Evolutionary conservation across 2,329 filamentous ascomycete genomes (phyloP).

Genomic region (Colletotrichum eremochloae): DNA sequence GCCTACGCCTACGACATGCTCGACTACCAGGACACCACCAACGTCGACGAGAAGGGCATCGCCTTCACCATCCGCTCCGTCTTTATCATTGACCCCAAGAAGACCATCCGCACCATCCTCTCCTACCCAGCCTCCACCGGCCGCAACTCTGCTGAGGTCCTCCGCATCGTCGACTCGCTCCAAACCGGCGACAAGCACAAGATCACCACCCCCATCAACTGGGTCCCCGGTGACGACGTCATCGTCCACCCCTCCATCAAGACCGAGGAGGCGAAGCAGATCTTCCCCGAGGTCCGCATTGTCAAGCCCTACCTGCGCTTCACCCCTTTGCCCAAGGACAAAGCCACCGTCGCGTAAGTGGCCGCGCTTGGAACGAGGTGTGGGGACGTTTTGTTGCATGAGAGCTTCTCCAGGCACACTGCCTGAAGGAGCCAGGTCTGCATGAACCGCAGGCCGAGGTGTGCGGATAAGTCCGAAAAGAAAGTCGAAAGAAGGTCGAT

Average conservation of each 20-base stretch:
- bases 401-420: background rate
- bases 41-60: slow-evolving; percentile 84
- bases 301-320: slow-evolving; percentile 82
- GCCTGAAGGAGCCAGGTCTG: background rate
- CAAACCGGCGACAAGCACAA: slow-evolving; percentile 90
- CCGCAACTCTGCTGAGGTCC: slow-evolving; percentile 83
- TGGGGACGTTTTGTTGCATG: slow-evolving; percentile 35
- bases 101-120: slow-evolving; percentile 93
- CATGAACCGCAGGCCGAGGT: slow-evolving; percentile 3
- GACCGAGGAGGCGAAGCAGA: slow-evolving; percentile 86
- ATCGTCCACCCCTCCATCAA: slow-evolving; percentile 88
- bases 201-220: slow-evolving; percentile 91
- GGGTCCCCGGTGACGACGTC: slow-evolving; percentile 89
- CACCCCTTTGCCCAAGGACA: slow-evolving; percentile 73
- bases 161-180: slow-evolving; percentile 83
- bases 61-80: slow-evolving; percentile 96
- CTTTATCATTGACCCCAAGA: slow-evolving; percentile 93
- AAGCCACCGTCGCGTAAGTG: slow-evolving; percentile 52
- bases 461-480: background rate
- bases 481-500: slow-evolving; percentile 4
- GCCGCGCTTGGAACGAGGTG: slow-evolving; percentile 32
- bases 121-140: slow-evolving; percentile 93
- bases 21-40: slow-evolving; percentile 84
- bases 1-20: slow-evolving; percentile 86
- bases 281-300: slow-evolving; percentile 82